Base-by-base conservation (phyloP, 2,329 filamentous ascomycete genomes). In the Balansia obtecta region DNA sequence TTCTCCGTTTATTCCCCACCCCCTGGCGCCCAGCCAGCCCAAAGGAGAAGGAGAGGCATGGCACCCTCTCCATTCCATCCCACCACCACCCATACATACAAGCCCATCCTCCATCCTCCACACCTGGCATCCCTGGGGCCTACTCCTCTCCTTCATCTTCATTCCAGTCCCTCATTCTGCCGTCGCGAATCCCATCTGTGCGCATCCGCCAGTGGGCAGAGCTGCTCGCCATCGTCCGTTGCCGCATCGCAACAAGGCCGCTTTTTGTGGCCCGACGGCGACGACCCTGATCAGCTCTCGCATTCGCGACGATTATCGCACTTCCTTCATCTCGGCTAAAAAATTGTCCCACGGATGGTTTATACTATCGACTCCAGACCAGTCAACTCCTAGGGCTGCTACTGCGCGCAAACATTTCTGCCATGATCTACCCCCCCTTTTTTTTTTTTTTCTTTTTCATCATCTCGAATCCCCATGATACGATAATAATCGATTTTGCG, bases 151-250 rank as follows among this genome's bases (percentile, higher is more conserved):
- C 54, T 55, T 55, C 59, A 54, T 58, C 59, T 56, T 55, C 51
- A 47, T 52, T 61, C 59, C 60, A 61, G 60, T 66, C 64, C 53
- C 57, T 64, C 64, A 55, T 61, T 65, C 62, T 62, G 58, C 47
- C n/a, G 40, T 50, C 51, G 39, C 47, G 32, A 46, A 5, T 59
- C 53, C 55, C 53, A 53, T 53, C 52, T 55, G 51, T 56, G 51
- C 57, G 52, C 54, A 43, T 43, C 37, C 44, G 46, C 48, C 52
- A 48, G 49, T 37, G 39, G 48, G 50, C 45, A 46, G 42, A 50
- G 44, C 48, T 52, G 30, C 40, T 50, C 38, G 32, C 27, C 38
- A 48, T 52, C n/a, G 27, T 18, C 38, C 18, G 20, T 38, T 50
- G 38, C 44, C 33, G 44, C 16, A 32, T 44, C 39, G 33, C 47